Base-by-base conservation (phyloP, 805 yeast species). In the Starmerella powellii region DNA sequence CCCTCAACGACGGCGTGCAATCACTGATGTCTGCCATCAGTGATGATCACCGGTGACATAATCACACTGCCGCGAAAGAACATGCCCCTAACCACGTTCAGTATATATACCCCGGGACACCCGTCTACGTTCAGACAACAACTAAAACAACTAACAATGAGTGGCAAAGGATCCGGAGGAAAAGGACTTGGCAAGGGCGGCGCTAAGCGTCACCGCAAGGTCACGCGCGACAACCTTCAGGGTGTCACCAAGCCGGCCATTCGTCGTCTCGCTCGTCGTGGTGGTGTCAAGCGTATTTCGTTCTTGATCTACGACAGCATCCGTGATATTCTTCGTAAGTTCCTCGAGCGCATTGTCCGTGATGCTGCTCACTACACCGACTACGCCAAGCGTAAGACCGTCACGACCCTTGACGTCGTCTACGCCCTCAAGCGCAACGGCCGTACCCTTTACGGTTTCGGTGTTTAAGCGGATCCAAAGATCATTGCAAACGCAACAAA, bases 101-200 rank as follows among this genome's bases (percentile, higher is more conserved):
- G 41, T 47, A 48, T 48, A 48, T 48, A 48, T 44, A 39, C 32
- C 34, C 34, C 34, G 35, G 17, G 35, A 10, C 27, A 30, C 33
- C 13, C 37, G 24, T 13, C 19, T 15, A 1, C n/a, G n/a, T 16
- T 6, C 24, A 11, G 16, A 15, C 40, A 16, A 30, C 31, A 15
- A 31, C 17, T 13, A 36, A 29, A 38, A 36, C 31, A 33, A 41
- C 32, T 34, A 56, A 73, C 54, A 64, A 86, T 86, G 95, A 85
- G 95, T 67, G 95, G 97, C 69, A 87, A 96, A 78, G 98, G 98
- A 65, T 88, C 91, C 85, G 97, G 97, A 66, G 98, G 97, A 66
- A 91, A 91, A 83, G 98, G 98, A 73, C 78, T 91, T 62, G 98
- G 98, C 65, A 91, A 91, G 75, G 97, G 96, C 73, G 98, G 98